Conservation (phyloP, 148 eudicot genomes). For the Camellia granthamiana region DNA sequence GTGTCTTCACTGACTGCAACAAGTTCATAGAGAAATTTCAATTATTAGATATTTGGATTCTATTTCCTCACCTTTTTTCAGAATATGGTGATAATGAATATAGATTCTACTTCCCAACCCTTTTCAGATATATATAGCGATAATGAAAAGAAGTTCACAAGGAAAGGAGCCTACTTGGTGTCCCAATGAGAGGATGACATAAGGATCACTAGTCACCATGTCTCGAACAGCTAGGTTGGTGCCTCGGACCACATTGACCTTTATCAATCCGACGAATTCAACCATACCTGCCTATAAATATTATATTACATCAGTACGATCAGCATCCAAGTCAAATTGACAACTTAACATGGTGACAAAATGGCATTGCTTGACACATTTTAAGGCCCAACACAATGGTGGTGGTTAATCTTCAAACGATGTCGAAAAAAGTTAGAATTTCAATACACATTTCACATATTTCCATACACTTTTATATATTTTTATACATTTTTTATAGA, state of each 20-base stretch:
- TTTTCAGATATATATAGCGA: not conserved
- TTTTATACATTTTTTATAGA: no score
- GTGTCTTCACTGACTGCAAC: slow-evolving; percentile 90
- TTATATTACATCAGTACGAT: not conserved
- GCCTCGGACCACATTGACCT: slow-evolving; percentile 83
- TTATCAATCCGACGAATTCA: slow-evolving; percentile 87
- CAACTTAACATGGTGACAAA: not conserved
- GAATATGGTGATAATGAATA: not conserved
- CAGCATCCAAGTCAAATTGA: slow-evolving; percentile 10
- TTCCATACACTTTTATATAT: no score
- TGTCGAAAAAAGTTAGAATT: not conserved
- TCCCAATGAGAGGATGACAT: slow-evolving; percentile 83
- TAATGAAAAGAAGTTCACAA: slow-evolving; percentile 1
- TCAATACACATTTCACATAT: no score
- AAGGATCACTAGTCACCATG: slow-evolving; percentile 88
- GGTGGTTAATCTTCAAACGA: not conserved
- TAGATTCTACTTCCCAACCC: not conserved
- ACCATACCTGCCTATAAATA: slow-evolving; percentile 84
- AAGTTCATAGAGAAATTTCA: slow-evolving; percentile 7
- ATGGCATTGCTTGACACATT: not conserved
- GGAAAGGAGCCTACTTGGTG: slow-evolving; percentile 62
- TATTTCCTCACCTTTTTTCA: not conserved
- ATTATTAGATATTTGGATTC: not conserved
- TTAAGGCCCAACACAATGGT: not conserved
- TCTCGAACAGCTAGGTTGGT: slow-evolving; percentile 89